Percentiles rank a stretch among this genome's conserved stretches.
phyloP scores from a whole-genome alignment of 2,329 filamentous ascomycete genomes.

The Colletotrichum melonis region DNA sequence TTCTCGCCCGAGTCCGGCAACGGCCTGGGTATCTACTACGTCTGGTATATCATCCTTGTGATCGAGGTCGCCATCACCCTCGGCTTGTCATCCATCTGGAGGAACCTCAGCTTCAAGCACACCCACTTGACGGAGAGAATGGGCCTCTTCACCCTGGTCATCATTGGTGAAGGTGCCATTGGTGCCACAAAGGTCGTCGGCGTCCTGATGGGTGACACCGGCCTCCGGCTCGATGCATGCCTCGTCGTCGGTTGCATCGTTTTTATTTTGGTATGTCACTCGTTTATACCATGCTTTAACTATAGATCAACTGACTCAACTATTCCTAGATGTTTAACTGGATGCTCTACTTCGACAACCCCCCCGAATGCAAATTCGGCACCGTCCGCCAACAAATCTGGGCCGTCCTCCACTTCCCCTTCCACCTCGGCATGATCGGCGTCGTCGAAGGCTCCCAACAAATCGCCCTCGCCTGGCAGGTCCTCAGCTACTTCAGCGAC shows the following conservation, averaged over 20 bases:
- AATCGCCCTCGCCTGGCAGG: conserved; percentile 42
- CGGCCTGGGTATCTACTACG: conserved; percentile 50
- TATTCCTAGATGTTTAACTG: conserved; percentile 52
- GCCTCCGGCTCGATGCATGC: conserved; percentile 13
- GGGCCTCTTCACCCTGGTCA: conserved; percentile 68
- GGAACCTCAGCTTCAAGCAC: conserved; percentile 64
- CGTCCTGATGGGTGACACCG: conserved; percentile 32
- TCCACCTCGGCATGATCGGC: conserved; percentile 67
- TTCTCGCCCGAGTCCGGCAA: conserved; percentile 31
- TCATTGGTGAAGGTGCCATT: conserved; percentile 69
- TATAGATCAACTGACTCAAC: background rate
- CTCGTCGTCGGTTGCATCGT: conserved; percentile 26
- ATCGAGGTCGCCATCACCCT: conserved; percentile 60
- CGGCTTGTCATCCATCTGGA: conserved; percentile 58
- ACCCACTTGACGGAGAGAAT: conserved; percentile 69
- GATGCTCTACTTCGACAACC: conserved; percentile 68
- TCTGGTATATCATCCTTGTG: conserved; percentile 61
- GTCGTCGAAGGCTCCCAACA: conserved; percentile 65
- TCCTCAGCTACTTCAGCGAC: conserved; percentile 22
- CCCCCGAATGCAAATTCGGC: conserved; percentile 60
- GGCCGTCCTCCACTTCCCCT: conserved; percentile 64
- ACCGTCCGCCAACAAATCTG: conserved; percentile 64
- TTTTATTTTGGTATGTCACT: conserved; percentile 32
- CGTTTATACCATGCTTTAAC: rapidly evolving
- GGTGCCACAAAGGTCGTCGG: conserved; percentile 58